phyloP scores from a whole-genome alignment of 2,329 filamentous ascomycete species.

The Cladosporium sp. region DNA sequence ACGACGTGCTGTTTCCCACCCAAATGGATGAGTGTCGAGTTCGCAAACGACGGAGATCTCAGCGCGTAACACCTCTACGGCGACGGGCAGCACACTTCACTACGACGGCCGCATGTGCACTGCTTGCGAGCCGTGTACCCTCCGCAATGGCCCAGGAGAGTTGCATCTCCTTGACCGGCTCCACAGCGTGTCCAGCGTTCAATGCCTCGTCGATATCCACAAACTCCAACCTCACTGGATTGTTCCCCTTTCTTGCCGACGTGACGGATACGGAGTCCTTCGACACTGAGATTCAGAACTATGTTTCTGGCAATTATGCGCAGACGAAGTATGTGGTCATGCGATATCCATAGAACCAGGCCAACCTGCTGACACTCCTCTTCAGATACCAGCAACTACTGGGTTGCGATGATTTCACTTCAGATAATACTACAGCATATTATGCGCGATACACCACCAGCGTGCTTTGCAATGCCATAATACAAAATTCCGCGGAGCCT shows the following conservation, averaged over 20 bases:
- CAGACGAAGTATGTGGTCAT: conserved; percentile 66
- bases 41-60: conserved; percentile 8
- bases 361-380: conserved; percentile 34
- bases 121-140: conserved; percentile 30
- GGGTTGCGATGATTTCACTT: conserved; percentile 75
- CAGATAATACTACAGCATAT: conserved; percentile 74
- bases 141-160: conserved; percentile 41
- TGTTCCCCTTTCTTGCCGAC: conserved; percentile 78
- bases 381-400: conserved; percentile 76
- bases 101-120: conserved; percentile 13
- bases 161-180: conserved; percentile 70
- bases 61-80: conserved; percentile 8
- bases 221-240: conserved; percentile 55
- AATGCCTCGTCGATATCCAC: conserved; percentile 70
- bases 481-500: conserved; percentile 77
- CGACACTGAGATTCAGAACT: conserved; percentile 70
- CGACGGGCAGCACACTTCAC: conserved; percentile 18
- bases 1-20: conserved; percentile 7
- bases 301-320: conserved; percentile 74
- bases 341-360: not conserved
- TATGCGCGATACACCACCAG: conserved; percentile 94
- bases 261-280: conserved; percentile 77
- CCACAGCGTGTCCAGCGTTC: conserved; percentile 72
- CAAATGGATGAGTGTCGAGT: conserved; percentile 10
- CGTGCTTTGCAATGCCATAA: conserved; percentile 87